Base-by-base conservation (phyloP, 2,329 filamentous ascomycete genomes). In the Teratosphaeria viscida region DNA sequence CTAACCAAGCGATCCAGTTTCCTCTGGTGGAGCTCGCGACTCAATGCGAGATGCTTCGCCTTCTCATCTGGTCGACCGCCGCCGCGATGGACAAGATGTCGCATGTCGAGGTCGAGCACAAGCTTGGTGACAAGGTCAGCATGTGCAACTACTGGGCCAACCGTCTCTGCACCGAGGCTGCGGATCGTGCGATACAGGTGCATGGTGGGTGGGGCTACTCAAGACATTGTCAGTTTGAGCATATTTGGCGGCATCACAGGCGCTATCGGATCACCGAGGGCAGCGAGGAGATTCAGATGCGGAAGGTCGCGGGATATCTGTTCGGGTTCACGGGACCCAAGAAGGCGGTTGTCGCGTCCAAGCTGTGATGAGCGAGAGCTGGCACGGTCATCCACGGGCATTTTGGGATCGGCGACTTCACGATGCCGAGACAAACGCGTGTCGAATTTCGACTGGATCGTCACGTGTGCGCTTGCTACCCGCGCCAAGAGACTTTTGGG, bases 131-230 rank as follows among this genome's bases (percentile, higher is more conserved):
- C 67, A 83, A 84, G 67, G 82, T 86, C 34, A 79, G 77, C 58
- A 85, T 86, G 83, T 86, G 84, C 71, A 86, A 85, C 66, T 86
- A 84, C 68, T 86, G 81, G 76, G 83, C 82, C 0, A 85, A 85
- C 66, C 73, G 83, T 39, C 70, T 86, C 43, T 84, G 80, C 57
- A 82, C 79, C 11, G 76, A 85, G 67, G 81, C 83, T 2, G 83
- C 83, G 2, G 84, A 86, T 67, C 75, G 79, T 34, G 83, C 83
- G 2, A 86, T 86, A 32, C 83, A 86, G 74, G 79, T 84, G 11
- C 79, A 83, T 66, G 83, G 83, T 6, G 82, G 82, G 0, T 80
- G 81, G 66, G 82, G 82, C 1, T 85, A 85, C 67, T 81, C 77
- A 49, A 73, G 82, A 43, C 80, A 84, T 61, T 77, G 78, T 62